phyloP scores from a whole-genome alignment of 164 flowering plant species.

The Santalum album region DNA sequence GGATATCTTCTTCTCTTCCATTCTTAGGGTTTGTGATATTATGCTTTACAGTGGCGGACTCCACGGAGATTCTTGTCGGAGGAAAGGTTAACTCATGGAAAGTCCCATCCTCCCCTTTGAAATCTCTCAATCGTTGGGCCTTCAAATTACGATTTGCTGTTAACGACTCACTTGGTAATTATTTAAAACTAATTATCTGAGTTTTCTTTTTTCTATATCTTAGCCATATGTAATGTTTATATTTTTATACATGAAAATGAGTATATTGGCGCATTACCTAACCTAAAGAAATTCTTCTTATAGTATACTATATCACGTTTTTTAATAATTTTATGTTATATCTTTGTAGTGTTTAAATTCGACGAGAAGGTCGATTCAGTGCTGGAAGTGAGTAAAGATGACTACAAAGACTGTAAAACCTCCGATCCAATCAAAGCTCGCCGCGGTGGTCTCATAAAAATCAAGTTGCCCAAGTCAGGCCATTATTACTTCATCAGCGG shows the following conservation, averaged over 20 bases:
- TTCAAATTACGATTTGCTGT: neutral
- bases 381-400: neutral
- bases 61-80: neutral
- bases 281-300: too few relatives aligned
- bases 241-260: too few relatives aligned
- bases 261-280: too few relatives aligned
- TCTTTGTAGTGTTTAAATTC: neutral
- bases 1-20: neutral
- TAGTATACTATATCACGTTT: too few relatives aligned
- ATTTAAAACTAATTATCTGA: neutral
- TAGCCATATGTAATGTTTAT: too few relatives aligned
- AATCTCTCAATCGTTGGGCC: neutral
- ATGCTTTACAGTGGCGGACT: neutral
- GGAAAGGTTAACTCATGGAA: neutral
- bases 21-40: neutral
- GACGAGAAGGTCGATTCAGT: neutral
- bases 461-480: neutral
- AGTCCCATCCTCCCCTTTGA: neutral
- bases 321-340: too few relatives aligned
- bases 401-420: neutral
- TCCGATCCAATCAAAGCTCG: neutral
- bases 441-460: neutral
- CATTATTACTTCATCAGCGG: slow-evolving; percentile 1
- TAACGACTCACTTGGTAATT: neutral
- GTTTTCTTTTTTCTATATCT: too few relatives aligned